phyloP scores from a whole-genome alignment of 805 yeast species.

The Saturnispora zaruensis region DNA sequence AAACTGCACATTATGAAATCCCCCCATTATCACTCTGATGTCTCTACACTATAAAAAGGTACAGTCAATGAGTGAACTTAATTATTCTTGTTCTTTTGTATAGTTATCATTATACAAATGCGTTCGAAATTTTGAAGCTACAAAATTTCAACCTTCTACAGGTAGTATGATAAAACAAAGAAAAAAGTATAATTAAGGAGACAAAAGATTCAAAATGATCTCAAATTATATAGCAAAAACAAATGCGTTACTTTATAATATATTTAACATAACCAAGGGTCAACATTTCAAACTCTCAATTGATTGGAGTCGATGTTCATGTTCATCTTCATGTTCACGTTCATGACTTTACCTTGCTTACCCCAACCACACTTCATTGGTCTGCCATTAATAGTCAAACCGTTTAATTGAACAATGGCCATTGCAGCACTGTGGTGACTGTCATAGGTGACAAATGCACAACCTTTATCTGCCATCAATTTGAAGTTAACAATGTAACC shows the following conservation, averaged over 20 bases:
- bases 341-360: slow-evolving; percentile 26
- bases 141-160: background rate
- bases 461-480: slow-evolving; percentile 72
- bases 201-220: background rate
- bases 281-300: background rate
- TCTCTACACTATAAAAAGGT: background rate
- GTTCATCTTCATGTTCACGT: background rate
- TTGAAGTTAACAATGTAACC: slow-evolving; percentile 79
- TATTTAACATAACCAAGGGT: background rate
- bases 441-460: slow-evolving; percentile 83
- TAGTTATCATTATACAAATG: background rate
- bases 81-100: background rate
- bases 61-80: background rate
- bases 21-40: slow-evolving; percentile 20
- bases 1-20: slow-evolving; percentile 25
- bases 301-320: slow-evolving; percentile 1
- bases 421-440: slow-evolving; percentile 83
- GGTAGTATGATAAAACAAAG: background rate
- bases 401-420: slow-evolving; percentile 72
- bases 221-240: slow-evolving; percentile 3
- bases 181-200: background rate
- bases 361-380: slow-evolving; percentile 87
- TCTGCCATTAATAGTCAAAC: slow-evolving; percentile 66
- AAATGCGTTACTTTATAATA: slow-evolving; percentile 1
- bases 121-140: background rate